Evolutionary conservation across 164 flowering plant genomes (phyloP).

Genomic region (Litsea cubeba): DNA sequence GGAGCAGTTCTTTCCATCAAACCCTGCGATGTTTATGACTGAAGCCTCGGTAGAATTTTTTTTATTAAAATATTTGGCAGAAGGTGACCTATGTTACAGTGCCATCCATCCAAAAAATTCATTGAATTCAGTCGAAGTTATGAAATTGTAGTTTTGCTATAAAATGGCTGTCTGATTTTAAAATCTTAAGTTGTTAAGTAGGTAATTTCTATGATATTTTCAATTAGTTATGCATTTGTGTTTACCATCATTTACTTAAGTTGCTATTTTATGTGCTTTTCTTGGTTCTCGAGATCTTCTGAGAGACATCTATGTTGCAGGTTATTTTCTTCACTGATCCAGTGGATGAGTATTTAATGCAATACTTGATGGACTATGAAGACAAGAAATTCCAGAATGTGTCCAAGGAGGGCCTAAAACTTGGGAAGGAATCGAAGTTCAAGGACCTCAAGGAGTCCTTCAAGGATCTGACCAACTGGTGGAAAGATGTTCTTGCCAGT

Average conservation of each 20-base stretch:
- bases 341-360: constrained; percentile 96
- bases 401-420: constrained; percentile 91
- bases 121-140: no score
- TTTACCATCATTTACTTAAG: not conserved
- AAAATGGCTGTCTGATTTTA: no score
- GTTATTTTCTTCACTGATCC: constrained; percentile 98
- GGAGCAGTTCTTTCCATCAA: no score
- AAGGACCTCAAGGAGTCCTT: constrained; percentile 88
- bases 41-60: no score
- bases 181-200: no score
- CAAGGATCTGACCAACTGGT: constrained; percentile 95
- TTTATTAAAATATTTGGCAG: not conserved
- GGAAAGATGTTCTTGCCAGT: constrained; percentile 69
- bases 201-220: no score
- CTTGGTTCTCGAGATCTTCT: not conserved
- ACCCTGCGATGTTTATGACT: no score
- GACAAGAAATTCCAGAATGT: constrained; percentile 95
- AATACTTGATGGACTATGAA: constrained; percentile 93
- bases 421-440: constrained; percentile 78
- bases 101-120: no score
- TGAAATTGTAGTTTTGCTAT: no score
- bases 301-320: constrained; percentile 31
- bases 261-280: not conserved
- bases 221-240: no score
- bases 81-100: not conserved